A percentile compares a stretch with the other conserved stretches of the same genome.
Conservation (phyloP, 768 basidiomycete species). For the Leccinum imitatum region DNA sequence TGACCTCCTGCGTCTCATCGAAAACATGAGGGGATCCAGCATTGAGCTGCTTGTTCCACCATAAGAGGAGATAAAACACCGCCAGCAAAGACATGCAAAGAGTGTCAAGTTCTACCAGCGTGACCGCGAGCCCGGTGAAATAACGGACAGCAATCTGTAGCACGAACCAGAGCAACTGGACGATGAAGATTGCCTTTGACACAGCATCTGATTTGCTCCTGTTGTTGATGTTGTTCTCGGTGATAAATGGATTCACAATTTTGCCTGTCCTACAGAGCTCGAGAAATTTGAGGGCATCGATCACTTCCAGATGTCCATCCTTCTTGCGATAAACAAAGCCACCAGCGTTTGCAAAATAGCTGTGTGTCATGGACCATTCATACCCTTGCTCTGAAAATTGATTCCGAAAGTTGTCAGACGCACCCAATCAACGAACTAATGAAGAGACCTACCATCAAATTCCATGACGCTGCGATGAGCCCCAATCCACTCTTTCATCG, state of each 20-base stretch:
- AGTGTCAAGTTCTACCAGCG: neutral
- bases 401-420: neutral
- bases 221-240: neutral
- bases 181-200: neutral
- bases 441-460: neutral
- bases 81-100: neutral
- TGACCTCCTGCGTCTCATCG: neutral
- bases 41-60: neutral
- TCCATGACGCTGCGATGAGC: neutral
- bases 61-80: neutral
- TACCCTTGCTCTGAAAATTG: neutral
- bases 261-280: neutral
- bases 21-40: neutral
- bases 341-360: no score
- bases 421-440: neutral
- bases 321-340: no score
- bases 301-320: neutral
- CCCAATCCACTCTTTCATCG: neutral
- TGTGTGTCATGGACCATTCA: neutral
- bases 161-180: neutral
- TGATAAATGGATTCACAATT: neutral
- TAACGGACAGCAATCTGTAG: neutral
- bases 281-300: neutral
- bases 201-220: conserved; percentile 4
- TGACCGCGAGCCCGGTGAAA: neutral